phyloP scores from a whole-genome alignment of 2,329 filamentous ascomycete species.

The Sporothrix brunneoviolacea region DNA sequence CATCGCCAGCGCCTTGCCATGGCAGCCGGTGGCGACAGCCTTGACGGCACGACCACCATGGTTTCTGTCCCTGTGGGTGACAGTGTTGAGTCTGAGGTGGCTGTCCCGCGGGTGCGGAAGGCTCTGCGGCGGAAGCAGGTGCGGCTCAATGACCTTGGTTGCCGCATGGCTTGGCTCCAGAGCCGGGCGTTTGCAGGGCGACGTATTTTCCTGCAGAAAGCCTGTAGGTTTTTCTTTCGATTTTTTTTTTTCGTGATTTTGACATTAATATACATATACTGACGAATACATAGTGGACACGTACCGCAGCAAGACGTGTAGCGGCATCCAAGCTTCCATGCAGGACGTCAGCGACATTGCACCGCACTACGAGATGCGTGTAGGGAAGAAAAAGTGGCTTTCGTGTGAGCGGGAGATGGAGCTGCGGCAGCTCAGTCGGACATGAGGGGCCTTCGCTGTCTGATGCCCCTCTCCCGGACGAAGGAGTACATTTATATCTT shows the following conservation, averaged over 20 bases:
- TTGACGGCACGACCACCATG: constrained; percentile 31
- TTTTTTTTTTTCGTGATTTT: neutral
- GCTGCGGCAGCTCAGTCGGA: constrained; percentile 15
- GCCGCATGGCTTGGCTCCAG: constrained; percentile 95
- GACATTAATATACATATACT: no score
- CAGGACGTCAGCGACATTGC: constrained; percentile 68
- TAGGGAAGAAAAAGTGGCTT: constrained; percentile 69
- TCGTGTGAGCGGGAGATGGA: constrained; percentile 18
- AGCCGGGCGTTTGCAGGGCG: constrained; percentile 83
- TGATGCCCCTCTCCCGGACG: no score
- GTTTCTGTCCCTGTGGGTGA: constrained; percentile 61
- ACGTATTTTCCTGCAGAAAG: constrained; percentile 83
- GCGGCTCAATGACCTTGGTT: constrained; percentile 86
- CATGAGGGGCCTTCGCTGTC: neutral
- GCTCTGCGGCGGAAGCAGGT: constrained; percentile 71
- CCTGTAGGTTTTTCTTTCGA: constrained; percentile 56
- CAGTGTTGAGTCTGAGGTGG: constrained; percentile 56
- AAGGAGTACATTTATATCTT: no score
- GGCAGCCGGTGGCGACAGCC: constrained; percentile 17
- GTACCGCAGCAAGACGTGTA: constrained; percentile 86
- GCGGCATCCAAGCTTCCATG: constrained; percentile 69
- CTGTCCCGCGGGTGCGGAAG: constrained; percentile 67
- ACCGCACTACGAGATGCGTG: constrained; percentile 81
- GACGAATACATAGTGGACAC: constrained; percentile 72
- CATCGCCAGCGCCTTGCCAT: constrained; percentile 13